phyloP scores from a whole-genome alignment of 192 early-diverging fungal genomes.

The Coemansia brasiliensis region DNA sequence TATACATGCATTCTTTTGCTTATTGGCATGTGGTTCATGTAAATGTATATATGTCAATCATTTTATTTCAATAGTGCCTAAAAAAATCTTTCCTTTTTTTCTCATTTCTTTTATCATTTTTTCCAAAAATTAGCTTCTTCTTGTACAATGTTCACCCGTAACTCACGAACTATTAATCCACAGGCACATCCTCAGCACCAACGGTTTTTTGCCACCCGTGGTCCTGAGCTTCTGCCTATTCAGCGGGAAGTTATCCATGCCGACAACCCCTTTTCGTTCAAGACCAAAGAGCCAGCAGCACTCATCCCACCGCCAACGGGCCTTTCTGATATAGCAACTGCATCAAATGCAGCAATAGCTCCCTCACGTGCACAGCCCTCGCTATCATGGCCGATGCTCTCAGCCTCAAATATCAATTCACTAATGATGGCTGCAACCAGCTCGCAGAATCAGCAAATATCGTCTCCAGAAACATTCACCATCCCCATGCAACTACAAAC shows the following conservation, averaged over 20 bases:
- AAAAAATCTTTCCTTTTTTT: slow-evolving; percentile 2
- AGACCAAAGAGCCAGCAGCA: background rate
- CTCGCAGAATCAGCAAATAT: background rate
- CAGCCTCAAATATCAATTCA: background rate
- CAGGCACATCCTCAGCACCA: slow-evolving; percentile 14
- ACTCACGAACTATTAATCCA: background rate
- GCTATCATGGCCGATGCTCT: background rate
- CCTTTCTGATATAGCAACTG: background rate
- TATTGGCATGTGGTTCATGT: background rate
- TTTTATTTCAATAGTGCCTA: background rate
- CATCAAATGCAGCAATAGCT: background rate
- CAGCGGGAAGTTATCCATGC: slow-evolving; percentile 22
- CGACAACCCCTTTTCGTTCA: background rate
- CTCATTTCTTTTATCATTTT: background rate
- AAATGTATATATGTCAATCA: too few species aligned
- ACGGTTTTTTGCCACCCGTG: slow-evolving; percentile 25
- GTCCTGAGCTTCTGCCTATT: slow-evolving; percentile 21
- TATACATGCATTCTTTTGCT: background rate
- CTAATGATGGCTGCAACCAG: slow-evolving; percentile 5
- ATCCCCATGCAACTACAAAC: background rate
- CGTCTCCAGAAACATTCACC: background rate
- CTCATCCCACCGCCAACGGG: too few species aligned
- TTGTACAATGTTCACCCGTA: background rate
- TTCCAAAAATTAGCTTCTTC: background rate
- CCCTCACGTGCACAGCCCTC: background rate